Percentiles rank a stretch among this genome's conserved stretches.
Conservation (phyloP, 1,284 basidiomycete species). For the Ceratobasidium sp. region DNA sequence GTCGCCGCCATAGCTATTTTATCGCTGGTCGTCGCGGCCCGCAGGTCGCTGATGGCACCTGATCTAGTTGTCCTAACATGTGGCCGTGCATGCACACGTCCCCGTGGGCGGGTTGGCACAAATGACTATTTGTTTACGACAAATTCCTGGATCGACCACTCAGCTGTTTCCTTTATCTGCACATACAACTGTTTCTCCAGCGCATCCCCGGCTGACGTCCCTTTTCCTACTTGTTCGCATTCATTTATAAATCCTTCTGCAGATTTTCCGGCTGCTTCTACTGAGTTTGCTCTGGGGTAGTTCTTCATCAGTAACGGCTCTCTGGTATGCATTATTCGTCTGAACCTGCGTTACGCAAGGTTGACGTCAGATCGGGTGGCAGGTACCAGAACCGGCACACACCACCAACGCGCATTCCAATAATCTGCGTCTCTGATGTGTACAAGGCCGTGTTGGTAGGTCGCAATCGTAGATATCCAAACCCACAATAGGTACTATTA, state of each 20-base stretch:
- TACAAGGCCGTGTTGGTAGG: conserved; percentile 25
- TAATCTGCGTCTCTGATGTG: conserved; percentile 40
- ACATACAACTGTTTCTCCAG: conserved; percentile 30
- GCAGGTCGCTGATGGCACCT: too few species aligned
- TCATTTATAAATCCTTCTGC: conserved; percentile 17
- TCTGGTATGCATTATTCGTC: conserved; percentile 2
- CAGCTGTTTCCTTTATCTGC: conserved; percentile 30
- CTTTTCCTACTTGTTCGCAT: conserved; percentile 28
- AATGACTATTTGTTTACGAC: neutral
- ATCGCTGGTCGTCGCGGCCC: neutral
- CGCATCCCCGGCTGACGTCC: conserved; percentile 2
- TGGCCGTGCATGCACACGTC: too few species aligned
- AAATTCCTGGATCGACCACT: conserved; percentile 40
- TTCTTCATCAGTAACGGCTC: conserved; percentile 17
- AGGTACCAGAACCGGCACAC: neutral
- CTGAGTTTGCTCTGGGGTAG: conserved; percentile 7
- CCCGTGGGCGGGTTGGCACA: too few species aligned
- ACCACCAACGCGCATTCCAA: conserved; percentile 39
- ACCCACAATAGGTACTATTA: neutral
- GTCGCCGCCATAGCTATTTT: conserved; percentile 6
- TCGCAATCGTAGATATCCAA: conserved; percentile 33
- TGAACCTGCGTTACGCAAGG: conserved; percentile 9
- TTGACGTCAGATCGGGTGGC: neutral
- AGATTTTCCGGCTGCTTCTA: conserved; percentile 11
- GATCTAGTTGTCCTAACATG: too few species aligned